These are phyloP conservation scores for Spergularia bocconei DNA, from an alignment of 148 eudicot species.

Conservation along the genomic window DNA sequence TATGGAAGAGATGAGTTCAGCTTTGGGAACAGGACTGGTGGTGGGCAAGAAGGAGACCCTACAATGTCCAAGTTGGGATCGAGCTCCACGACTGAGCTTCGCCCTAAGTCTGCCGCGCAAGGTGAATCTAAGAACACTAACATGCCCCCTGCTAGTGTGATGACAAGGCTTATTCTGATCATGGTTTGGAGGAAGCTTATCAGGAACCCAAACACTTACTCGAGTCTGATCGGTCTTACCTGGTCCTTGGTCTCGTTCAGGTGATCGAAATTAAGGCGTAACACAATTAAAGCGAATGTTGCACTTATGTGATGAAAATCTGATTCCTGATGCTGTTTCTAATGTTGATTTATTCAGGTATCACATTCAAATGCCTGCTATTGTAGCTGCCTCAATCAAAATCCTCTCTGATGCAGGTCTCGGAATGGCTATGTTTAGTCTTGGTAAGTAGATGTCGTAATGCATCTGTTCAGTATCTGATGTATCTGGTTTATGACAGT, in stretches of 20 bases:
- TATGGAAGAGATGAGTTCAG: slow-evolving; percentile 80
- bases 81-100: slow-evolving; percentile 73
- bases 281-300: neutral
- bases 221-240: slow-evolving; percentile 70
- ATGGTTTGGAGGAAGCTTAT: slow-evolving; percentile 91
- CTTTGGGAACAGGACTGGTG: slow-evolving; percentile 55
- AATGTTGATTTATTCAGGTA: slow-evolving; percentile 39
- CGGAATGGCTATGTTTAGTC: slow-evolving; percentile 94
- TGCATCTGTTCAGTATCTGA: neutral
- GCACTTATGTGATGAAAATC: neutral
- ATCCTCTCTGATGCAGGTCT: slow-evolving; percentile 83
- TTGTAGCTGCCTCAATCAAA: slow-evolving; percentile 59
- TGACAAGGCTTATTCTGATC: slow-evolving; percentile 71
- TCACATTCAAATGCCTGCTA: slow-evolving; percentile 69
- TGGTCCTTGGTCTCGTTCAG: slow-evolving; percentile 79
- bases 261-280: slow-evolving; percentile 26
- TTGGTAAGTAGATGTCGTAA: slow-evolving; percentile 39
- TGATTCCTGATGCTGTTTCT: neutral
- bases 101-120: slow-evolving; percentile 44
- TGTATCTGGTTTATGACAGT: no score
- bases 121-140: slow-evolving; percentile 48
- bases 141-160: slow-evolving; percentile 77
- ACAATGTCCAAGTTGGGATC: slow-evolving; percentile 76
- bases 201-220: slow-evolving; percentile 78
- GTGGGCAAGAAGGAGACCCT: slow-evolving; percentile 50